These are phyloP conservation scores for Colletotrichum neosansevieriae DNA, from an alignment of 2,329 filamentous ascomycete genomes.

Conservation along the genomic window DNA sequence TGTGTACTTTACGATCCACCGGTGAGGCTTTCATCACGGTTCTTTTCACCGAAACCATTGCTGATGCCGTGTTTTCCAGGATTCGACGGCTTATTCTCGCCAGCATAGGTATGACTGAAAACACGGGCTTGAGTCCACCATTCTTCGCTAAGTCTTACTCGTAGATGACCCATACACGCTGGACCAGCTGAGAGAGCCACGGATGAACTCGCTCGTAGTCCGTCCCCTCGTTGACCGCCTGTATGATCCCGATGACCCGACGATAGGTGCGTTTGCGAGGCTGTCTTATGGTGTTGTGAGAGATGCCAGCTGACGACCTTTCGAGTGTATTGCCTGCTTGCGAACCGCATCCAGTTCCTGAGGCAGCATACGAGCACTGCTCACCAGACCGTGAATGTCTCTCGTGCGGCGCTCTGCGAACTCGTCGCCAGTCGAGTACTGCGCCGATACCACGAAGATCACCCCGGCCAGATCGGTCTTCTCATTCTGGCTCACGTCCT, in stretches of 20 bases:
- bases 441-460: constrained; percentile 76
- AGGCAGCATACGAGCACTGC: constrained; percentile 74
- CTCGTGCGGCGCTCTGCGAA: constrained; percentile 76
- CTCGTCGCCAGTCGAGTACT: constrained; percentile 75
- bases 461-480: constrained; percentile 71
- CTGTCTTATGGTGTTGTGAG: too few species aligned
- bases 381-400: constrained; percentile 77
- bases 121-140: not conserved
- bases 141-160: too few species aligned
- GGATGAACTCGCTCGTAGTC: constrained; percentile 75
- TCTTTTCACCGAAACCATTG: not conserved
- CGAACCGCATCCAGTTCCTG: constrained; percentile 77
- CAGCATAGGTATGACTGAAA: constrained; percentile 21
- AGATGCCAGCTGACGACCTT: not conserved
- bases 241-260: constrained; percentile 74
- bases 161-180: constrained; percentile 59
- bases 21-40: constrained; percentile 2
- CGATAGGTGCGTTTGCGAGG: constrained; percentile 60
- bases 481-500: constrained; percentile 76
- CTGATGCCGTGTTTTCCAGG: not conserved
- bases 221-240: constrained; percentile 76
- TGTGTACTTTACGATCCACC: constrained; percentile 35
- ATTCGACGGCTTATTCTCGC: constrained; percentile 31
- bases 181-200: constrained; percentile 75
- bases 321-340: constrained; percentile 76